Percentiles rank a stretch among this genome's conserved stretches.
These are phyloP conservation scores for Termitomyces sp. DNA, from an alignment of 768 basidiomycete species.

Conservation along the genomic window DNA sequence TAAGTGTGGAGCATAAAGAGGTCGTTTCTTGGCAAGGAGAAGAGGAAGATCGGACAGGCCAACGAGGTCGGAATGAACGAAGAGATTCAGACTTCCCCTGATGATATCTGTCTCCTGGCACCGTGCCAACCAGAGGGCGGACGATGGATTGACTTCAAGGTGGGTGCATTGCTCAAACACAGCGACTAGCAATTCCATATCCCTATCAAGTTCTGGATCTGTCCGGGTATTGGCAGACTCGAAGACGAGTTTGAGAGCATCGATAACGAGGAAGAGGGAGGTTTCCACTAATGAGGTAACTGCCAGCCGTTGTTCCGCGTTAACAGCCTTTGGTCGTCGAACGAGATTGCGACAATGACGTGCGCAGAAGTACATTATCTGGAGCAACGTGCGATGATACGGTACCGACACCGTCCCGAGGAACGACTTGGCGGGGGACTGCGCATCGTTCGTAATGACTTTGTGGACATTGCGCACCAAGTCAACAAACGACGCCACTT, in stretches of 20 bases:
- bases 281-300: constrained; percentile 61
- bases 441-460: constrained; percentile 70
- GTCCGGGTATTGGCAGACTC: constrained; percentile 53
- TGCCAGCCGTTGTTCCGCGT: constrained; percentile 58
- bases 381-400: constrained; percentile 79
- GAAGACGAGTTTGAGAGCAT: constrained; percentile 63
- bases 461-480: constrained; percentile 58
- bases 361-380: constrained; percentile 76
- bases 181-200: constrained; percentile 77
- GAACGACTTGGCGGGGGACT: constrained; percentile 71
- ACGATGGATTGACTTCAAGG: constrained; percentile 63
- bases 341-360: constrained; percentile 56
- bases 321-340: constrained; percentile 45
- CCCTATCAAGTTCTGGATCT: constrained; percentile 68
- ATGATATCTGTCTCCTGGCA: constrained; percentile 83
- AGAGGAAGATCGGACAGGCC: constrained; percentile 66
- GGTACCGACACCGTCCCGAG: constrained; percentile 58
- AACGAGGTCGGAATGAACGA: constrained; percentile 63
- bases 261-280: constrained; percentile 61
- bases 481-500: constrained; percentile 57
- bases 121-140: constrained; percentile 72
- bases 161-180: constrained; percentile 82
- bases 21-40: constrained; percentile 57
- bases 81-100: constrained; percentile 68
- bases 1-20: constrained; percentile 74